Evolutionary conservation across 345 rosid genomes (phyloP).

Genomic region (Arabidopsis suecica): DNA sequence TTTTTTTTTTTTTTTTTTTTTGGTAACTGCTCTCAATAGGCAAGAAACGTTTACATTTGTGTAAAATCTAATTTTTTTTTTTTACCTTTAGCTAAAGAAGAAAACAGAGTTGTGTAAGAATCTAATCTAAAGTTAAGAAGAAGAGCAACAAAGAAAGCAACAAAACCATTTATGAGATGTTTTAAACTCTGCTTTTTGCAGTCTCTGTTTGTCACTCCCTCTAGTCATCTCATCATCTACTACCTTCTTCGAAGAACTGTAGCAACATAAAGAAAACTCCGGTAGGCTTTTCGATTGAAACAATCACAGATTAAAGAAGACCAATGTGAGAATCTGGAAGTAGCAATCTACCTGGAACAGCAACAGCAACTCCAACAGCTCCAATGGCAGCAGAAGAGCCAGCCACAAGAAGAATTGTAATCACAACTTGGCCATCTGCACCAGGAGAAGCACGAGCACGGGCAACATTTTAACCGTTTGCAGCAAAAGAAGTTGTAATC

Average conservation of each 20-base stretch:
- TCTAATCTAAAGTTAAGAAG: conserved; percentile 32
- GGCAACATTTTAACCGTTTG: conserved; percentile 36
- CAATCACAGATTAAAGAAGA: conserved; percentile 12
- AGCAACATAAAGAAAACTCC: conserved; percentile 6
- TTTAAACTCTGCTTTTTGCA: conserved; percentile 26
- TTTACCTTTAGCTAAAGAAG: conserved; percentile 18
- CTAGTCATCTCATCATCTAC: conserved; percentile 34
- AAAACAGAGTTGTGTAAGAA: conserved; percentile 12
- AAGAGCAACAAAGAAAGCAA: conserved; percentile 39
- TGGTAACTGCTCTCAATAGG: conserved; percentile 1
- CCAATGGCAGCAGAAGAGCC: conserved; percentile 40
- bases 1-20: neutral
- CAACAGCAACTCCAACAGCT: conserved; percentile 32
- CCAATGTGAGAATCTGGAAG: neutral
- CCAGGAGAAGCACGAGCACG: conserved; percentile 37
- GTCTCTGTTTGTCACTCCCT: conserved; percentile 29
- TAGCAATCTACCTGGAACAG: conserved; percentile 37
- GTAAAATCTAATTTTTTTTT: conserved; percentile 2
- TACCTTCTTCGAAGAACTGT: conserved; percentile 33
- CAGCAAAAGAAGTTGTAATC: conserved; percentile 29
- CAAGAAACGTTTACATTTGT: conserved; percentile 30
- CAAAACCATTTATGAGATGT: conserved; percentile 38
- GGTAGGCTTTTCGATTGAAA: neutral
- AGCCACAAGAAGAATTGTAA: conserved; percentile 24
- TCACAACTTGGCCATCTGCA: conserved; percentile 34